Evolutionary conservation across 2,329 filamentous ascomycete species (phyloP), one percentile per base, ranked within the genome.

Genomic region (Colletotrichum cordylinicola): DNA sequence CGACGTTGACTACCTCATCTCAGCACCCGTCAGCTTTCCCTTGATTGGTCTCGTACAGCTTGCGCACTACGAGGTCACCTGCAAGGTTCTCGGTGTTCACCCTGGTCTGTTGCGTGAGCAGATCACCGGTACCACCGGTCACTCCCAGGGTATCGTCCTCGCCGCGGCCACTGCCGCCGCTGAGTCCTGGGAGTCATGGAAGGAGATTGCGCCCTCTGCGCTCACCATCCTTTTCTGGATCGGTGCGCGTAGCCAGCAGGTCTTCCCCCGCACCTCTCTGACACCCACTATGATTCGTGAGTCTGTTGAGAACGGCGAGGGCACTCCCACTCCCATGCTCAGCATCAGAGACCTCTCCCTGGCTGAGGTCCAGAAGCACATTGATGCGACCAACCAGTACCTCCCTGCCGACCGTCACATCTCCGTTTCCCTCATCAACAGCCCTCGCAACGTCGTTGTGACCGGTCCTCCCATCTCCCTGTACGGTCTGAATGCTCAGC

Each of bases 211-310:
- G 71, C 93, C 90, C 81, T 93, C 95, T 79, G 94, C 96, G 4
- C 88, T 99, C 78, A 97, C 95, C 35, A 95, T 98, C 82, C 93
- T 99, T 35, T 99, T 99, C 90, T 99, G 97, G 97, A 98, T 99
- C 79, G 97, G 98, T 83, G 93, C 96, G 77, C 94, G 97, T 82
- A 98, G 96, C 85, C 97, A 99, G 85, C 97, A 99, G 86, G 96
- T 96, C 3, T 99, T 98, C 86, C 98, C 97, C 52, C 93, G 95
- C 80, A 99, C 97, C 5, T 98, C 97, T 39, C 91, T 99, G 81
- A 95, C 96, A 5, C 98, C 97, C 1, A 94, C 92, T 60, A 95
- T 96, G 82, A 90, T 99, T 70, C 95, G 96, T 83, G 97, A 99
- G 86, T 98, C 97, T 2, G 91, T 95, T 79, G 96, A 98, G 83